These are phyloP conservation scores for Mimosa pudica DNA, from an alignment of 306 rosid species.

Conservation along the genomic window DNA sequence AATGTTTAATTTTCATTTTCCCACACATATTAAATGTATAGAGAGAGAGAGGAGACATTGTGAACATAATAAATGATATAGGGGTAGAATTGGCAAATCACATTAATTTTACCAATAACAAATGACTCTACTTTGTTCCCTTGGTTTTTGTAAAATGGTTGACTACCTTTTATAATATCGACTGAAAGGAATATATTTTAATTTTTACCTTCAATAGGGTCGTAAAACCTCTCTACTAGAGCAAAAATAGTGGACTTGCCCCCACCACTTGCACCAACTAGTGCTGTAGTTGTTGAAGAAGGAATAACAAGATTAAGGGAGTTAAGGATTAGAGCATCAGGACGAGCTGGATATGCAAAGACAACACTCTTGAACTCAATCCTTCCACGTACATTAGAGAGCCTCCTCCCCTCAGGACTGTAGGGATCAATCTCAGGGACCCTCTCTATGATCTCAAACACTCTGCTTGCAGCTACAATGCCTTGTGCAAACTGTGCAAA, in stretches of 20 bases:
- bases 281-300: conserved; percentile 70
- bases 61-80: too few relatives aligned
- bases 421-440: conserved; percentile 89
- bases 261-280: conserved; percentile 94
- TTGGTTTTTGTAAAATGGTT: too few relatives aligned
- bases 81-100: too few relatives aligned
- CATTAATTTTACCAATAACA: too few relatives aligned
- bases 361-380: conserved; percentile 71
- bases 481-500: conserved; percentile 97
- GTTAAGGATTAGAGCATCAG: conserved; percentile 56
- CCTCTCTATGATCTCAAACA: conserved; percentile 75
- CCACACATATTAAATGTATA: too few relatives aligned
- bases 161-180: too few relatives aligned
- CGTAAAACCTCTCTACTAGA: conserved; percentile 87
- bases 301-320: conserved; percentile 73
- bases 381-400: conserved; percentile 61
- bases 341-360: conserved; percentile 86
- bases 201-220: conserved; percentile 63
- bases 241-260: conserved; percentile 95
- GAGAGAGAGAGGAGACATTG: too few relatives aligned
- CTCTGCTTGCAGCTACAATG: conserved; percentile 85
- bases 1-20: too few relatives aligned
- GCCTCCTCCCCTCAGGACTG: conserved; percentile 63
- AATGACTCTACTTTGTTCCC: too few relatives aligned
- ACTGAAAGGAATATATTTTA: too few relatives aligned